A percentile compares a stretch with the other conserved stretches of the same genome.
Conservation (phyloP, 2,329 filamentous ascomycete species). For the Botryotinia globosa region DNA sequence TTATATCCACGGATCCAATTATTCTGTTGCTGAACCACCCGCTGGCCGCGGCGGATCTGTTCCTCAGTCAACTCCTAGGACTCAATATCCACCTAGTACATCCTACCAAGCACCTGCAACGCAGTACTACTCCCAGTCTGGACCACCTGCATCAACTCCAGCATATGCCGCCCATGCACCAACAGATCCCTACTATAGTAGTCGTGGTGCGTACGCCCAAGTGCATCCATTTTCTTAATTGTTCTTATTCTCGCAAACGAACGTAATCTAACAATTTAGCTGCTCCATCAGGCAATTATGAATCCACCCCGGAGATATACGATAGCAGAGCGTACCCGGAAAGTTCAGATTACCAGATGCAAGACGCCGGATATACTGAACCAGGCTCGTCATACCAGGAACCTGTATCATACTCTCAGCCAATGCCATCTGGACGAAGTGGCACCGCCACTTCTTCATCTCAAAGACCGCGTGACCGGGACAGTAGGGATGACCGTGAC, state of each 20-base stretch:
- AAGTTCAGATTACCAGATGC: conserved; percentile 20
- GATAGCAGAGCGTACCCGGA: conserved; percentile 30
- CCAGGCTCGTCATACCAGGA: conserved; percentile 30
- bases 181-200: conserved; percentile 51
- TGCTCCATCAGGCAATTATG: conserved; percentile 30
- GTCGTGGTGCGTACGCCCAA: conserved; percentile 57
- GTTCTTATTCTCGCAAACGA: conserved; percentile 25
- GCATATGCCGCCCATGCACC: conserved; percentile 42
- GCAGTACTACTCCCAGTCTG: conserved; percentile 38
- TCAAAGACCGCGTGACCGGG: conserved; percentile 29
- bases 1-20: conserved; percentile 35
- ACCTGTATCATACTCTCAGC: conserved; percentile 28
- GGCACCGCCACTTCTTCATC: conserved; percentile 31
- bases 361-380: conserved; percentile 22
- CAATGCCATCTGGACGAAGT: conserved; percentile 28
- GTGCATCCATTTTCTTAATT: conserved; percentile 25
- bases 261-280: conserved; percentile 39
- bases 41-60: conserved; percentile 22
- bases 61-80: conserved; percentile 23
- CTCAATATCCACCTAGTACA: conserved; percentile 22
- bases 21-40: conserved; percentile 28
- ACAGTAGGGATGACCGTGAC: conserved; percentile 34
- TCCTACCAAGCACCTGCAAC: conserved; percentile 26
- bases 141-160: conserved; percentile 38
- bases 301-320: conserved; percentile 28